phyloP scores from a whole-genome alignment of 2,329 filamentous ascomycete species.

The Metarhizium robertsii region DNA sequence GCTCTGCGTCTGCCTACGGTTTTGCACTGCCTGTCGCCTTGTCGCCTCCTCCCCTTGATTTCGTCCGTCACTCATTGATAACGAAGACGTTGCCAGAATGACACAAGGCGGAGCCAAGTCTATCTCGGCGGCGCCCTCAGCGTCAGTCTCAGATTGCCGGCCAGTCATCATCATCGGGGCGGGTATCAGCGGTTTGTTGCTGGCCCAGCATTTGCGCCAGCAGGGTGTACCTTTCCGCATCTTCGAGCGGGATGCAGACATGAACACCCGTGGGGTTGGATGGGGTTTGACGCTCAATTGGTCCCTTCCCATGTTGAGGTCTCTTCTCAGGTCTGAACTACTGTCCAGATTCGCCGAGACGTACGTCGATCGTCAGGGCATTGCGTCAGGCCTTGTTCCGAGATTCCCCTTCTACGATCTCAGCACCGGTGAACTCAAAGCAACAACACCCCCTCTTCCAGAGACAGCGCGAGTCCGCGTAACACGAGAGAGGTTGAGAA shows the following conservation, averaged over 20 bases:
- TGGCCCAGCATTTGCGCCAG: slow-evolving; percentile 24
- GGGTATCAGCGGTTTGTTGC: slow-evolving; percentile 26
- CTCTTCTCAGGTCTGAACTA: slow-evolving; percentile 39
- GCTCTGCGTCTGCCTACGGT: no score
- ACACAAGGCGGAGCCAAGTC: neutral
- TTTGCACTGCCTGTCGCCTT: no score
- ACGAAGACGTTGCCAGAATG: neutral
- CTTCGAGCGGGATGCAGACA: slow-evolving; percentile 42
- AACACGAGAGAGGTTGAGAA: slow-evolving; percentile 34
- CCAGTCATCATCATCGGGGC: slow-evolving; percentile 28
- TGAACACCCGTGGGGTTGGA: slow-evolving; percentile 38
- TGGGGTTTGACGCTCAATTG: slow-evolving; percentile 59
- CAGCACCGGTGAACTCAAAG: slow-evolving; percentile 32
- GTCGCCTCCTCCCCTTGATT: no score
- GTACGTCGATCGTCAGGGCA: slow-evolving; percentile 44
- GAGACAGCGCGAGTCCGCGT: slow-evolving; percentile 38
- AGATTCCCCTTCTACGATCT: slow-evolving; percentile 49
- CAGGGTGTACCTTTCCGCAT: slow-evolving; percentile 32
- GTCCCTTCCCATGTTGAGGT: slow-evolving; percentile 43
- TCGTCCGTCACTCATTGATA: no score
- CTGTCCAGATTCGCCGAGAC: slow-evolving; percentile 35
- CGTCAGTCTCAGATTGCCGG: neutral
- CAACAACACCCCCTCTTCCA: slow-evolving; percentile 32
- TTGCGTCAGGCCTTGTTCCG: slow-evolving; percentile 34
- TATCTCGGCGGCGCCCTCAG: neutral